These are phyloP conservation scores for Quercus tomentella DNA, from an alignment of 331 rosid species.

Conservation along the genomic window DNA sequence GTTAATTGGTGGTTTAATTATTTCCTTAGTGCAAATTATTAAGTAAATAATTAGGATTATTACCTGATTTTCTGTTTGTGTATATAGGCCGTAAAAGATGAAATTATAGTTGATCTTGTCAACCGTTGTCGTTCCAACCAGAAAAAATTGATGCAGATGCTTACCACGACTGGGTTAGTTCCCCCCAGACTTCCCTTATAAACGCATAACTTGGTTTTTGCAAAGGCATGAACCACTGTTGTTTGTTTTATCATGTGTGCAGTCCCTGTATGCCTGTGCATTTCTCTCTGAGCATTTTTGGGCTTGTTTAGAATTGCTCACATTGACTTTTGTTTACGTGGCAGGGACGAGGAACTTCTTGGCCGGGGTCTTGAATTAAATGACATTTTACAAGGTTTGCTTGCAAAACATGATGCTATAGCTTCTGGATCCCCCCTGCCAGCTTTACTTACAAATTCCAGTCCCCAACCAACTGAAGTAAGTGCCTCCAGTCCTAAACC, in stretches of 20 bases:
- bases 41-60: slow-evolving; percentile 3
- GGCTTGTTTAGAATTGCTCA: slow-evolving; percentile 11
- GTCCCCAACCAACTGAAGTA: slow-evolving; percentile 39
- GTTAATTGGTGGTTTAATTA: slow-evolving; percentile 19
- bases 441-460: slow-evolving; percentile 39
- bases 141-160: slow-evolving; percentile 95
- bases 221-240: not conserved
- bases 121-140: slow-evolving; percentile 83
- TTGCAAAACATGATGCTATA: slow-evolving; percentile 86
- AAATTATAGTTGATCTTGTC: slow-evolving; percentile 84
- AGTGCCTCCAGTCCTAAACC: slow-evolving; percentile 43
- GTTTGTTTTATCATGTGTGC: not conserved
- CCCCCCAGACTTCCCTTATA: not conserved
- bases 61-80: slow-evolving; percentile 16
- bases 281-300: not conserved
- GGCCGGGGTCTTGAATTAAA: slow-evolving; percentile 89
- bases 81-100: slow-evolving; percentile 80
- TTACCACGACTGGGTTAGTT: slow-evolving; percentile 92
- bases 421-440: slow-evolving; percentile 80
- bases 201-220: not conserved
- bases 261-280: not conserved
- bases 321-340: slow-evolving; percentile 13
- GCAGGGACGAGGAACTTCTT: slow-evolving; percentile 93
- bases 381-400: slow-evolving; percentile 77
- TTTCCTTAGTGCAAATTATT: slow-evolving; percentile 7